These are phyloP conservation scores for Penicillium sp. DNA, from an alignment of 2,329 filamentous ascomycete genomes.

Conservation along the genomic window DNA sequence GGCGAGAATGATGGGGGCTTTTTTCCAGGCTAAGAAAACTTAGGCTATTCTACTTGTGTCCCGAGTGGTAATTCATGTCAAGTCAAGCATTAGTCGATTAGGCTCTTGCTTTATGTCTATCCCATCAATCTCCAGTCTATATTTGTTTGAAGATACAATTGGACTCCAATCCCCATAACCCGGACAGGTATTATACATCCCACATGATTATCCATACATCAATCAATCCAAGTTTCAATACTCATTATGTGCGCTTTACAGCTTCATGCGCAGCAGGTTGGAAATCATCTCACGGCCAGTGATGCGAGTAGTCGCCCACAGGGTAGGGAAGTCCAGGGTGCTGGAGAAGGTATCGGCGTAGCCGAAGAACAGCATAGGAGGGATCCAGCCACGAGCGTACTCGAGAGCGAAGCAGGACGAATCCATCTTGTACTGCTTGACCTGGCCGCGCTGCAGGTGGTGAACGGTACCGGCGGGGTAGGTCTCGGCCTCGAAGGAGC, in stretches of 20 bases:
- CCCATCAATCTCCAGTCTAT: background rate
- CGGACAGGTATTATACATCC: constrained; percentile 3
- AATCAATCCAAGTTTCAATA: background rate
- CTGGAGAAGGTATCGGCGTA: constrained; percentile 78
- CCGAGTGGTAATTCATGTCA: background rate
- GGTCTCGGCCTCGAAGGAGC: constrained; percentile 38
- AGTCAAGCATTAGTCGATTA: background rate
- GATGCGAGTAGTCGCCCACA: constrained; percentile 75
- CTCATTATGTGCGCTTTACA: constrained; percentile 48
- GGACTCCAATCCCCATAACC: background rate
- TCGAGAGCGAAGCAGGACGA: constrained; percentile 40
- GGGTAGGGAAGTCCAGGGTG: constrained; percentile 80
- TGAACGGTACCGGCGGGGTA: constrained; percentile 41
- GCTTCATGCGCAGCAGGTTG: constrained; percentile 71
- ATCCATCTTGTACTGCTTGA: constrained; percentile 67
- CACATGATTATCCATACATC: background rate
- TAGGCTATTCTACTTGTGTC: background rate
- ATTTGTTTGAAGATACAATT: background rate
- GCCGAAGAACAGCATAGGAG: constrained; percentile 87
- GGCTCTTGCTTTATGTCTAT: background rate
- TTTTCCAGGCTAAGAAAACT: background rate
- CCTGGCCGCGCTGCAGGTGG: constrained; percentile 59
- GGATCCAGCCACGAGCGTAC: constrained; percentile 72
- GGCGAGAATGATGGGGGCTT: background rate
- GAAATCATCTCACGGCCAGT: constrained; percentile 74